These are phyloP conservation scores for Dryas octopetala DNA, from an alignment of 306 rosid species.

Conservation along the genomic window DNA sequence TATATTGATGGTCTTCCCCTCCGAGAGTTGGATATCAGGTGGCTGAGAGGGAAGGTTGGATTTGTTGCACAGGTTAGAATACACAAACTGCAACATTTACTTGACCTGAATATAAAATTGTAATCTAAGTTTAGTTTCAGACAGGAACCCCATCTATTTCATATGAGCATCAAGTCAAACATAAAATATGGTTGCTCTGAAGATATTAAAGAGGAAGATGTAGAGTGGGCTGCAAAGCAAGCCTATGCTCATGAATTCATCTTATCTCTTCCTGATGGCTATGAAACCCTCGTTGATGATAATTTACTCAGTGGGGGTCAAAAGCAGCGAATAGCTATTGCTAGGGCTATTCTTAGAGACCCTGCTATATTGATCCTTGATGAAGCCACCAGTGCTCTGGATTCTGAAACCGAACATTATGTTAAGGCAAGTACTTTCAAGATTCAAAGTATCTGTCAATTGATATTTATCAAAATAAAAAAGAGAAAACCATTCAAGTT, in stretches of 20 bases:
- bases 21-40: conserved; percentile 40
- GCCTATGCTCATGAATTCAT: conserved; percentile 47
- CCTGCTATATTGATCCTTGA: conserved; percentile 50
- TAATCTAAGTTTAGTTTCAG: conserved; percentile 22
- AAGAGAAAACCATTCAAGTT: not conserved
- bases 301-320: conserved; percentile 49
- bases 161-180: conserved; percentile 46
- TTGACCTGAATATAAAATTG: conserved; percentile 3
- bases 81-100: not conserved
- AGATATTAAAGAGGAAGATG: conserved; percentile 34
- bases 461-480: not conserved
- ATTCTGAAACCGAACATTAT: conserved; percentile 43
- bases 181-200: conserved; percentile 39
- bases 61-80: conserved; percentile 44
- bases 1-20: conserved; percentile 41
- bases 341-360: conserved; percentile 53
- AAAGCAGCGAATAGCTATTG: conserved; percentile 56
- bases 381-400: conserved; percentile 57
- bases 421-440: conserved; percentile 30
- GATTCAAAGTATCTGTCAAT: not conserved
- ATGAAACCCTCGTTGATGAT: conserved; percentile 47
- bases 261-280: conserved; percentile 46
- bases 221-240: conserved; percentile 47
- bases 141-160: conserved; percentile 56
- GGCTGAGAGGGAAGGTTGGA: conserved; percentile 51